These are phyloP conservation scores for Neonectria faginata DNA, from an alignment of 2,329 filamentous ascomycete species.

Conservation along the genomic window DNA sequence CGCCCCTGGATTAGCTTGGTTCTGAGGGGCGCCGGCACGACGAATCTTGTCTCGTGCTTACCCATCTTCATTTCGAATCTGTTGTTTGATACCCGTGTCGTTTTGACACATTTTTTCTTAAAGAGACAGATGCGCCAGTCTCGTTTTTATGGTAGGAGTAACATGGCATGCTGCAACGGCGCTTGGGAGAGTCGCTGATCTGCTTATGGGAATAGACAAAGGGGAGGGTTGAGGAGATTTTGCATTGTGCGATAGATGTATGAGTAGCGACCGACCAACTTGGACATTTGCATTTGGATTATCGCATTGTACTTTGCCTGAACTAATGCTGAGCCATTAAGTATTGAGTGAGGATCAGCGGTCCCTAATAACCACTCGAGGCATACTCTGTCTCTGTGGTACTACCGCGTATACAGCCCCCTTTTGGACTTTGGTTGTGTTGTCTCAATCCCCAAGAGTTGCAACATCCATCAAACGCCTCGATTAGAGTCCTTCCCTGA, in stretches of 20 bases:
- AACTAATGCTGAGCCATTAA: not conserved
- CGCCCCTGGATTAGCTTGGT: slow-evolving; percentile 2
- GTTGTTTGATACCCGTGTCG: slow-evolving; percentile 46
- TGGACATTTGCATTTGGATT: slow-evolving; percentile 4
- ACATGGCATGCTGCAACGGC: slow-evolving; percentile 23
- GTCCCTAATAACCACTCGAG: not conserved
- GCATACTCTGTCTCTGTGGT: not conserved
- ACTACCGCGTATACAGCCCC: not conserved
- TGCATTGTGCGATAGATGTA: slow-evolving; percentile 27
- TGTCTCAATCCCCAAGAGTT: slow-evolving; percentile 2
- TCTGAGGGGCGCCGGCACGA: slow-evolving; percentile 6
- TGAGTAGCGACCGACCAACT: slow-evolving; percentile 18
- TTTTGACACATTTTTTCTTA: slow-evolving; percentile 15
- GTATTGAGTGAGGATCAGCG: not conserved
- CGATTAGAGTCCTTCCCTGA: not conserved
- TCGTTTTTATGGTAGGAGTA: slow-evolving; percentile 26
- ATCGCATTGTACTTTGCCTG: not conserved
- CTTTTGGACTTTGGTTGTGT: not conserved
- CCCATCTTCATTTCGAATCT: slow-evolving; percentile 41
- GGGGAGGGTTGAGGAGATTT: slow-evolving; percentile 8
- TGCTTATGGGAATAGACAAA: slow-evolving; percentile 21
- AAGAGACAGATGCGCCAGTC: slow-evolving; percentile 26
- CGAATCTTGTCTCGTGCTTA: slow-evolving; percentile 9
- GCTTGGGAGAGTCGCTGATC: slow-evolving; percentile 12
- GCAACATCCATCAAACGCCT: slow-evolving; percentile 9